Percentiles rank a stretch among this genome's conserved stretches.
phyloP scores from a whole-genome alignment of 169 alveolate species.

The Plasmodium ovale region DNA sequence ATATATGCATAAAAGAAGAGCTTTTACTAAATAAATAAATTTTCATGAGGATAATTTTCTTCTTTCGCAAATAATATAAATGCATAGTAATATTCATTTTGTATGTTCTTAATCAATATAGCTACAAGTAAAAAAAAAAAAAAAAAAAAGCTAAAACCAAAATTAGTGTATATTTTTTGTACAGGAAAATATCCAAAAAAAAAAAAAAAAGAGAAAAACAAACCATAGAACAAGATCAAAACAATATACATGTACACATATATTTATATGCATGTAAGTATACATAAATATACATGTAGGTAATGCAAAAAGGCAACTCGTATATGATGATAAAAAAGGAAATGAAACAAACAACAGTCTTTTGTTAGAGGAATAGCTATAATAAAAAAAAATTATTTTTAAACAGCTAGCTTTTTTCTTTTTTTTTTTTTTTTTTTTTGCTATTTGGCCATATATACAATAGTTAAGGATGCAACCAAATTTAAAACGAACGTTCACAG shows the following conservation, averaged over 20 bases:
- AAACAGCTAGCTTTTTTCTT: slow-evolving; percentile 33
- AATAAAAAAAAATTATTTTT: slow-evolving; percentile 9
- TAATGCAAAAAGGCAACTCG: neutral
- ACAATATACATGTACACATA: neutral
- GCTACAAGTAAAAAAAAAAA: too few relatives aligned
- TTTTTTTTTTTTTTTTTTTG: slow-evolving; percentile 32
- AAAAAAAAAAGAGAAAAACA: neutral
- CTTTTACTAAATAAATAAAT: too few relatives aligned
- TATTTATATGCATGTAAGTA: slow-evolving; percentile 1
- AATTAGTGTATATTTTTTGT: neutral
- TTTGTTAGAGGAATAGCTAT: slow-evolving; percentile 4
- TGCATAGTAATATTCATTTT: neutral
- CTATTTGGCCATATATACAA: slow-evolving; percentile 8
- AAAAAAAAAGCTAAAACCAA: neutral
- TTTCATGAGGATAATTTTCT: too few relatives aligned
- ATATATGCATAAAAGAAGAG: neutral
- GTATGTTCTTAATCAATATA: neutral
- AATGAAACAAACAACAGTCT: slow-evolving; percentile 1
- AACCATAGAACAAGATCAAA: neutral
- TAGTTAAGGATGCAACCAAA: neutral
- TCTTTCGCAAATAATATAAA: too few relatives aligned
- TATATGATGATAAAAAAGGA: neutral
- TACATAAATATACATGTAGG: neutral
- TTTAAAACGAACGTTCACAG: slow-evolving; percentile 6
- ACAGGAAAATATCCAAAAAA: neutral